Evolutionary conservation across 1,284 basidiomycete genomes (phyloP), one percentile per base, ranked within the genome.

Genomic region (Phellopilus nigrolimitatus): DNA sequence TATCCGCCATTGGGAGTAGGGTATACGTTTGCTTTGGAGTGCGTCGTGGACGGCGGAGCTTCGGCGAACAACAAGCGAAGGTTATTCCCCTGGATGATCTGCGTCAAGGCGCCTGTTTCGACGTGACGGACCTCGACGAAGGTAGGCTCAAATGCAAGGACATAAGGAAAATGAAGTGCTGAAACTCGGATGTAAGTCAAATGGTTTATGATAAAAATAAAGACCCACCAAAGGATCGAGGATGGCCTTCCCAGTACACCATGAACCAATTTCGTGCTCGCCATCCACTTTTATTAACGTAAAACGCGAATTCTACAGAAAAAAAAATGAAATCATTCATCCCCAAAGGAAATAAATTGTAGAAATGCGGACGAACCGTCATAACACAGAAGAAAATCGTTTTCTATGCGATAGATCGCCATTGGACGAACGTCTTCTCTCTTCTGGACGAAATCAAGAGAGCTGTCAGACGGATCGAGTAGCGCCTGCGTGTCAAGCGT

Each of bases 61-160:
- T 99, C 95, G 47, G 95, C 90, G 64, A 97, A 99, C 25, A 99
- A 72, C 52, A 94, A 80, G 10, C 89, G 85, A 28, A 97, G 75
- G 66, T 92, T 91, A 61, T 84, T 85, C 51, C 92, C 92, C 57
- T 95, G 93, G 56, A 99, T 97, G 62, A 99, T 90, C 72, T 99
- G 97, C 22, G 93, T 87, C 65, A 99, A 79, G 28, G 84, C 73
- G 6, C 95, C 94, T 3, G 89, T 92, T 65, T 97, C 91, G 56
- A 99, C 94, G 64, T 98, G 91, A 38, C 95, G 86, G 44, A 99
- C 89, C 68, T 99, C 97, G 62, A 99, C 87, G 64, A 99, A 99
- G 1, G 86, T 88, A 8, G 94, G 88, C 65, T 99, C 97, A 62
- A 99, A 97, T 0, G 95, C 97, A 37, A 99, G 76, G 27, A 99